Conservation (phyloP, 257 asterid genomes). For the Lithospermum erythrorhizon region DNA sequence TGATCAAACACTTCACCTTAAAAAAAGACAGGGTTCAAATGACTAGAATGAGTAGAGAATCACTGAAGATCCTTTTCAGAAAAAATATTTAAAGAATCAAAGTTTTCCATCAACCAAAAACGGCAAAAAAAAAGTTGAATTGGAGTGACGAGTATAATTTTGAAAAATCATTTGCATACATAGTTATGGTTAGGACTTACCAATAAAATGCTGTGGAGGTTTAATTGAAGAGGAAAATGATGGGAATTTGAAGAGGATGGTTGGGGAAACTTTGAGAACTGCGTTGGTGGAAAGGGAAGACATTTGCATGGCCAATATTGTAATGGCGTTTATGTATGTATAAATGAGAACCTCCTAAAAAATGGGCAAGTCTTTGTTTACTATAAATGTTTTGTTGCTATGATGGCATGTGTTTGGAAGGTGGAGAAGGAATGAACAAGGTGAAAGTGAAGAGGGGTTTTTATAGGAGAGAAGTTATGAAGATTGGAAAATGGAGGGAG, state of each 20-base stretch:
- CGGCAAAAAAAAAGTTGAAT: no score
- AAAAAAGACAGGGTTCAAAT: no score
- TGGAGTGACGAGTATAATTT: no score
- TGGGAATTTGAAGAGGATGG: background rate
- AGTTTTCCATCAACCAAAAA: no score
- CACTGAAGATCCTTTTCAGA: no score
- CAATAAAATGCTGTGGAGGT: background rate
- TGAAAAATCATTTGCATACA: no score
- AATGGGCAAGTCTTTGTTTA: background rate
- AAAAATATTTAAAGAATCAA: no score
- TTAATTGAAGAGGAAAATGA: conserved; percentile 3
- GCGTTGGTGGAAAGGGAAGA: background rate
- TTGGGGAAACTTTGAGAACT: background rate
- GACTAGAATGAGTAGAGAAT: no score
- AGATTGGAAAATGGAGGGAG: background rate
- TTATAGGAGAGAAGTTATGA: background rate
- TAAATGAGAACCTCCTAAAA: no score
- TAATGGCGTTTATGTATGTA: no score
- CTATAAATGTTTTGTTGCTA: background rate
- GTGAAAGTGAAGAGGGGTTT: background rate
- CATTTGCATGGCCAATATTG: background rate
- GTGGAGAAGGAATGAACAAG: no score
- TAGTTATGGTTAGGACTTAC: background rate
- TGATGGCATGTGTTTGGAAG: background rate
- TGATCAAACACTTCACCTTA: no score